A percentile compares a stretch with the other conserved stretches of the same genome.
These are phyloP conservation scores for Astrocystis sublimbata DNA, from an alignment of 495 filamentous ascomycete species.

Conservation along the genomic window DNA sequence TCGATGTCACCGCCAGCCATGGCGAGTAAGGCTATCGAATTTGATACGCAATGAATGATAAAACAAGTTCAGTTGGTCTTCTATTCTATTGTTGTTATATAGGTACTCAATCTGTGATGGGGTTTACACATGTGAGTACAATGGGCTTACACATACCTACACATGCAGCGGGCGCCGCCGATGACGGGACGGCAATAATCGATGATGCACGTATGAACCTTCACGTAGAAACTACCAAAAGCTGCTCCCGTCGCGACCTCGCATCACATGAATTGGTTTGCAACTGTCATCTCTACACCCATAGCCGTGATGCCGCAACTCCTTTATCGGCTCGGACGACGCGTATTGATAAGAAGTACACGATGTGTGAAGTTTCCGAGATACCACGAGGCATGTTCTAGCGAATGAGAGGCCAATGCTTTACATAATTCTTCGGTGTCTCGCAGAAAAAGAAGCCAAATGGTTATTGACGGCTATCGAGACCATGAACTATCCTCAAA, in stretches of 20 bases:
- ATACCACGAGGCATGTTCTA: conserved; percentile 10
- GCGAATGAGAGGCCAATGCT: too few relatives aligned
- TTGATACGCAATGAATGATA: background rate
- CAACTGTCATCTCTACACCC: background rate
- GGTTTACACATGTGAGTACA: background rate
- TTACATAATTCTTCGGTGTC: too few relatives aligned
- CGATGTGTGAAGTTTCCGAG: background rate
- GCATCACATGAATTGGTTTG: too few relatives aligned
- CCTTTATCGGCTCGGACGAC: conserved; percentile 12
- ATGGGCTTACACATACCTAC: background rate
- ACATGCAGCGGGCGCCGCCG: conserved; percentile 6
- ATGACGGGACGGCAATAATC: conserved; percentile 15
- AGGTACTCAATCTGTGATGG: background rate
- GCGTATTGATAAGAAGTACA: background rate
- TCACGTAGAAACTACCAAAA: conserved; percentile 9
- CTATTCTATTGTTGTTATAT: too few relatives aligned
- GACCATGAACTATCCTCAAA: conserved; percentile 13
- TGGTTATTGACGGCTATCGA: too few relatives aligned
- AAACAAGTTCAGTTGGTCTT: too few relatives aligned
- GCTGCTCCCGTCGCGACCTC: too few relatives aligned
- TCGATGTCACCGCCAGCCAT: conserved; percentile 12
- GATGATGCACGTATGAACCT: conserved; percentile 8
- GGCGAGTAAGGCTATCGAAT: background rate
- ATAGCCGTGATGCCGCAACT: background rate
- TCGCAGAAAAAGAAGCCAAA: too few relatives aligned